phyloP scores from a whole-genome alignment of 2,329 filamentous ascomycete species.

The Paracamarosporium sp. region DNA sequence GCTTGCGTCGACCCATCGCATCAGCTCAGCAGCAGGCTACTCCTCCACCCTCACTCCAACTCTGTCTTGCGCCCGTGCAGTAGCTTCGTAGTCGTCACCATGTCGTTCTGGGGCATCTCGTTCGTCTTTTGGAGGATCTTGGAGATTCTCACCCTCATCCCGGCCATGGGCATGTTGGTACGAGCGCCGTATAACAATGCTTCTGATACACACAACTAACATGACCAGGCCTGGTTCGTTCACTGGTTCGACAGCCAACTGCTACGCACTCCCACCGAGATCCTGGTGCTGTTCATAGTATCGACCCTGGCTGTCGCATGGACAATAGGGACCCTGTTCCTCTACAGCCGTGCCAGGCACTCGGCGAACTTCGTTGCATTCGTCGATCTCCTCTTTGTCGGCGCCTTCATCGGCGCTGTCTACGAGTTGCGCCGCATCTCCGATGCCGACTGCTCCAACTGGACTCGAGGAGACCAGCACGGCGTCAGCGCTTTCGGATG shows the following conservation, averaged over 20 bases:
- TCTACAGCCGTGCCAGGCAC: conserved; percentile 64
- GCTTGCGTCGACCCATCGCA: background rate
- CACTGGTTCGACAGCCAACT: conserved; percentile 63
- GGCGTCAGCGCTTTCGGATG: conserved; percentile 61
- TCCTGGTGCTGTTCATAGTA: conserved; percentile 71
- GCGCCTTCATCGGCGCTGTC: conserved; percentile 68
- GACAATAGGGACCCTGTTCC: conserved; percentile 66
- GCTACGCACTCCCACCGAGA: conserved; percentile 64
- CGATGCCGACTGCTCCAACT: conserved; percentile 70
- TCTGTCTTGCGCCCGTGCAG: background rate
- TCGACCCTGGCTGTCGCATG: conserved; percentile 67
- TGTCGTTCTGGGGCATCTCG: conserved; percentile 61
- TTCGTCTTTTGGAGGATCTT: conserved; percentile 68
- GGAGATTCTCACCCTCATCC: conserved; percentile 68
- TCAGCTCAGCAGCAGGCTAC: background rate
- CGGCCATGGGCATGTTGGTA: conserved; percentile 64
- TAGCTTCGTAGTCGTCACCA: conserved; percentile 31
- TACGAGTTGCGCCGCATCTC: conserved; percentile 65
- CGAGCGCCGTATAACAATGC: background rate
- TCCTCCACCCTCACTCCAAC: background rate
- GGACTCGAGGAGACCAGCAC: conserved; percentile 61
- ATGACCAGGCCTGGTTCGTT: conserved; percentile 61
- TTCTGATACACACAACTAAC: background rate
- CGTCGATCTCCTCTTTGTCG: conserved; percentile 67
- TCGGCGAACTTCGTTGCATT: conserved; percentile 67